Conservation (phyloP, 192 early-diverging fungal species). For the Chytriomyces sp. region DNA sequence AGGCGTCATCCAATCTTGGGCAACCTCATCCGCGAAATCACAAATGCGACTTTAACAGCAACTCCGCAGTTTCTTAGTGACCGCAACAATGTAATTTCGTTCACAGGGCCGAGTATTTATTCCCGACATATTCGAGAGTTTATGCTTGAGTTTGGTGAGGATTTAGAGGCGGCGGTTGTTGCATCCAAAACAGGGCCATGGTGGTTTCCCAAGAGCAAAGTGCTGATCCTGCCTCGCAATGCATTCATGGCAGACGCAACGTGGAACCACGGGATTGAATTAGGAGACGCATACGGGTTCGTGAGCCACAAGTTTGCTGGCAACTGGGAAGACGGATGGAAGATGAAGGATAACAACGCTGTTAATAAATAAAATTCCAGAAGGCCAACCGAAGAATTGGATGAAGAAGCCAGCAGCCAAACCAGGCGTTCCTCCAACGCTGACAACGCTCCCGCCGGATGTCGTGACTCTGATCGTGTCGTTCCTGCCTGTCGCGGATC, state of each 20-base stretch:
- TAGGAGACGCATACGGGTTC: background rate
- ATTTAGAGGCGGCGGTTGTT: background rate
- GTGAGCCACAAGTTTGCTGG: background rate
- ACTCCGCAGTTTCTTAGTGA: background rate
- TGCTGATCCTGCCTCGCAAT: background rate
- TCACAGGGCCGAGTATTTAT: constrained; percentile 16
- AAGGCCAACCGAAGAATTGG: no score
- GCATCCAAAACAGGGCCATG: background rate
- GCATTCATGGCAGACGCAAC: constrained; percentile 2
- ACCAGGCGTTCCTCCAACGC: constrained; percentile 11
- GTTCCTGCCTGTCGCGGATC: constrained; percentile 52
- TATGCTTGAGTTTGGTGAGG: constrained; percentile 5
- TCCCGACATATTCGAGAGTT: constrained; percentile 1
- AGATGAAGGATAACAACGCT: background rate
- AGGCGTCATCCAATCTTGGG: constrained; percentile 4
- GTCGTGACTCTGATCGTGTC: constrained; percentile 49
- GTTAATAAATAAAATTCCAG: no score
- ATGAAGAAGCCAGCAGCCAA: background rate
- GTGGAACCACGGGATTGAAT: background rate
- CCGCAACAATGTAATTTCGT: background rate
- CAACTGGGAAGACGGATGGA: background rate
- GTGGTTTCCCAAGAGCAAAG: constrained; percentile 1
- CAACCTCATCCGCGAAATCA: constrained; percentile 1
- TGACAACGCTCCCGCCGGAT: constrained; percentile 59
- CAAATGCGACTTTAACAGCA: background rate